Evolutionary conservation across 2,329 filamentous ascomycete species (phyloP), one percentile per base, ranked within the genome.

Genomic region (Fusarium sp.): DNA sequence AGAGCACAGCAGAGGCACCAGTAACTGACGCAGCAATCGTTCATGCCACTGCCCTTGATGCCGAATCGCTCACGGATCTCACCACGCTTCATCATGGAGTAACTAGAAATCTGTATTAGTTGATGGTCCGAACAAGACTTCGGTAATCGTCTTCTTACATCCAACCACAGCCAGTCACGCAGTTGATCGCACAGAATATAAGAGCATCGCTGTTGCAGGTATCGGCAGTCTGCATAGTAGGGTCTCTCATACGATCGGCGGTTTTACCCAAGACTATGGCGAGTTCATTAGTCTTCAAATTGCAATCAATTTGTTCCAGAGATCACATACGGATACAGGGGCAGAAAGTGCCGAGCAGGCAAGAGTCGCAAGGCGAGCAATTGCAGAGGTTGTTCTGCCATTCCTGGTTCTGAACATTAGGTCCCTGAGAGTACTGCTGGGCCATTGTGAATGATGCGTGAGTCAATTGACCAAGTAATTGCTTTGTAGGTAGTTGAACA

Each of bases 1-100:
- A 90, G 79, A 11, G 84, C 83, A 76, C 89, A 91, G 84, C 88
- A 90, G 41, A 83, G 78, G 78, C 89, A 91, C 82, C 85, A 90
- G 79, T 82, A 89, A 20, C 85, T 81, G n/a, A 81, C 78, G 74
- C 85, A 86, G 81, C 84, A 91, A 78, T 91, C 89, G 39, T 79
- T 79, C 66, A 78, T 79, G 42, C 82, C 83, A 54, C 81, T 83
- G 41, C 89, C 88, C 51, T 86, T 79, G 76, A 91, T 89, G 72
- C 83, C 84, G 80, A 87, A 89, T 45, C 82, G 83, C 61, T 87
- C 81, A 55, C 89, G 86, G 73, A 90, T 86, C 75, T 89, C 85
- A 64, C 78, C 78, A 55, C 89, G 87, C 80, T 89, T 88, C 70
- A 88, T 81, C 83, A 87, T 86, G 71, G 85, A 82, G 74, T 83